Base-by-base conservation (phyloP, 2,329 filamentous ascomycete species). In the Diaporthe sp. region DNA sequence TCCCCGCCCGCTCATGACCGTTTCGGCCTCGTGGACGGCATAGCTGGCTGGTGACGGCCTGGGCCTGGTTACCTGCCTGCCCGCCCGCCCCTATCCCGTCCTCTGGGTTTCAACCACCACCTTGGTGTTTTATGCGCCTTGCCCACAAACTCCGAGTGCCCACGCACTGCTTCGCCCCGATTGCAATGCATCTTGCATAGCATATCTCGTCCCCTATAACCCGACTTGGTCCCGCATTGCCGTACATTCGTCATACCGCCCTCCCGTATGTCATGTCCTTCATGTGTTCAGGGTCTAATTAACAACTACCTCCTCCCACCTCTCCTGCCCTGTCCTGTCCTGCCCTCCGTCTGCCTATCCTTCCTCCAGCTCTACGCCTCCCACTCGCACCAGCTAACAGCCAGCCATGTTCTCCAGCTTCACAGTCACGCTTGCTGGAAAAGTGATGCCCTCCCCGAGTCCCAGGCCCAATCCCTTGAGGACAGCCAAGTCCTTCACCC, bases 351-450 rank as follows among this genome's bases (percentile, higher is more conserved):
- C 40, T 52, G n/a, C 25, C 75, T 71, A 42, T 25, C 61, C 25
- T 17, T 10, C 50, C 58, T 75, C 61, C 66, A 79, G 54, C 66
- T 55, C 38, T 1, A 38, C 38, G 35, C 22, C 58, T 40, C 28
- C 40, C n/a, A 42, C 54, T 64, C 45, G 4, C 64, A 68, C 45
- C 60, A 33, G 58, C 69, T 74, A 9, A 78, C 77, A 78, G 55
- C 79, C 57, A 75, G 71, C 75, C 33, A 82, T 82, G 80, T 75
- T 80, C 19, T 76, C 77, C 75, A 82, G 80, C 72, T 76, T 79
- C 75, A 81, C 77, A 73, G 75, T 76, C 42, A 74, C 74, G 19
- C 57, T 61, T 28, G 69, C 71, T 60, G 74, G 74, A 76, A 73
- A 66, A 73, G 74, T 60, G 66, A 76, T 76, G 74, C 66, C 74